A percentile compares a stretch with the other conserved stretches of the same genome.
These are phyloP conservation scores for Aspergillus tubingensis DNA, from an alignment of 2,329 filamentous ascomycete genomes.

Conservation along the genomic window DNA sequence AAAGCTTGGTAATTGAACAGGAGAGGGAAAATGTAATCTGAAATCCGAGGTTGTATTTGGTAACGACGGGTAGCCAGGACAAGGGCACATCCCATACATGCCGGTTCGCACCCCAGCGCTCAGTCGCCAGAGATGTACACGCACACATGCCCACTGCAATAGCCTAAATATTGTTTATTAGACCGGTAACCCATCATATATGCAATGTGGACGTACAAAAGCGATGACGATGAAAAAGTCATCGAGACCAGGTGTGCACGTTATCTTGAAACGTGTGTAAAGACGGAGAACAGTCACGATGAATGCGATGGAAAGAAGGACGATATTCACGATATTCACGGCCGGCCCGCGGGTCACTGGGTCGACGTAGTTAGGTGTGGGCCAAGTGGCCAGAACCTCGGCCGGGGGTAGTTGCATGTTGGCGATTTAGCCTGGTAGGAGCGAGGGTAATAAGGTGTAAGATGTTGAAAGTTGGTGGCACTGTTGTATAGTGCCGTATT, in stretches of 20 bases:
- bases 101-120: conserved; percentile 40
- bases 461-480: not conserved
- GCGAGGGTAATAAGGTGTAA: not conserved
- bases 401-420: conserved; percentile 45
- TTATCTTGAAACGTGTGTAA: conserved; percentile 49
- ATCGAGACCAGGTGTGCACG: conserved; percentile 50
- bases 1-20: conserved; percentile 40
- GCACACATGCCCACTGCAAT: conserved; percentile 41
- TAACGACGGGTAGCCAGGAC: conserved; percentile 29
- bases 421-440: conserved; percentile 6
- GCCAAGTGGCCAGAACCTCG: conserved; percentile 48
- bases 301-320: conserved; percentile 44
- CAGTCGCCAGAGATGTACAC: conserved; percentile 35
- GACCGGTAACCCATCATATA: not conserved
- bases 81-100: conserved; percentile 46
- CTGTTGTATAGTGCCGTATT: not conserved
- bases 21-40: conserved; percentile 42
- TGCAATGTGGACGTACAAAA: conserved; percentile 33
- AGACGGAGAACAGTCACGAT: conserved; percentile 47
- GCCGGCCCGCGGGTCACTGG: conserved; percentile 48
- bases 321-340: conserved; percentile 45
- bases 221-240: conserved; percentile 50
- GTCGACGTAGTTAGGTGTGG: conserved; percentile 50
- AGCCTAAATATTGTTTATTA: conserved; percentile 21
- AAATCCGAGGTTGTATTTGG: conserved; percentile 40